phyloP scores from a whole-genome alignment of 1,284 basidiomycete species.

The Microbotryum violaceum region DNA sequence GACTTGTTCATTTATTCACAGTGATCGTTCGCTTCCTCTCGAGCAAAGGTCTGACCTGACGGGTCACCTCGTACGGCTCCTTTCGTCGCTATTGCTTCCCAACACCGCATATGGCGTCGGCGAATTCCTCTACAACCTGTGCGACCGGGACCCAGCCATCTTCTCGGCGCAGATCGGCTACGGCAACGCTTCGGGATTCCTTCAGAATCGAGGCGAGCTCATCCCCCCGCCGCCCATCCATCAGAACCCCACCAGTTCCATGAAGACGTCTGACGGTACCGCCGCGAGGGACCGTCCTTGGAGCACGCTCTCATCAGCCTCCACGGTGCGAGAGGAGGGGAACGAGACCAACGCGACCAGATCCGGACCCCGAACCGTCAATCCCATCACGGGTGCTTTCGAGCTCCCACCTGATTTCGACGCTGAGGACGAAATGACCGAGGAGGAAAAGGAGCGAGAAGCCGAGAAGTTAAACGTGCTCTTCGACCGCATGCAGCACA shows the following conservation, averaged over 20 bases:
- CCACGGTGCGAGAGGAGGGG: too few species aligned
- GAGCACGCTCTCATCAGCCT: background rate
- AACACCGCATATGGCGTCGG: slow-evolving; percentile 65
- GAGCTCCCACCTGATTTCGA: slow-evolving; percentile 41
- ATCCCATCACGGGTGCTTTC: slow-evolving; percentile 69
- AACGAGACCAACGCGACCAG: too few species aligned
- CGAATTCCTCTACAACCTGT: slow-evolving; percentile 75
- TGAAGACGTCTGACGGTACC: too few species aligned
- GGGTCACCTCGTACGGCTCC: slow-evolving; percentile 68
- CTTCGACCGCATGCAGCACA: slow-evolving; percentile 76
- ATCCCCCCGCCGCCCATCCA: slow-evolving; percentile 38
- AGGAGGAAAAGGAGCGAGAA: slow-evolving; percentile 84
- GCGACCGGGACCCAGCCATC: slow-evolving; percentile 61
- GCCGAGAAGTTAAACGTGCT: slow-evolving; percentile 80
- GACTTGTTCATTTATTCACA: slow-evolving; percentile 24
- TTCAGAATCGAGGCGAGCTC: slow-evolving; percentile 79
- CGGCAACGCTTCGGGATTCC: slow-evolving; percentile 82
- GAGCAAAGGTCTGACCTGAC: slow-evolving; percentile 63
- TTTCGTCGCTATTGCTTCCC: slow-evolving; percentile 62
- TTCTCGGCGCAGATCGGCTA: slow-evolving; percentile 74
- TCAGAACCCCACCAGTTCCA: too few species aligned
- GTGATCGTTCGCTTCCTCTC: slow-evolving; percentile 64
- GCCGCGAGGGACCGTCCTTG: background rate
- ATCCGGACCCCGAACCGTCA: slow-evolving; percentile 44
- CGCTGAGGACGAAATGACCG: slow-evolving; percentile 54